phyloP scores from a whole-genome alignment of 805 yeast genomes.

The Hermanozyma aechmeae region DNA sequence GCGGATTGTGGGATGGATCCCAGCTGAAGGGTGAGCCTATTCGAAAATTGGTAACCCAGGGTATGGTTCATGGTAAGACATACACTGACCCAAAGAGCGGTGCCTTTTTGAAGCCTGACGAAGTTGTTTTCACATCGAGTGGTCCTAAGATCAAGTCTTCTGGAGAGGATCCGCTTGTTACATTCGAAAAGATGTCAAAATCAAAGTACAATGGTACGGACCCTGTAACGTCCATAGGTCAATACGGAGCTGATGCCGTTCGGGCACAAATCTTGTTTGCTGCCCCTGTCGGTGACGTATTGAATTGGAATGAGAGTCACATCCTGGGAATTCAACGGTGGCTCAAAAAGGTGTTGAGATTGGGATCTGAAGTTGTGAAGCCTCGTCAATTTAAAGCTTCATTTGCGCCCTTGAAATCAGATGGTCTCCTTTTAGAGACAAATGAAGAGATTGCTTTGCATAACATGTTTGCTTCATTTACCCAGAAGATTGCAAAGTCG shows the following conservation, averaged over 20 bases:
- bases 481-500: slow-evolving; percentile 47
- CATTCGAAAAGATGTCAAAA: slow-evolving; percentile 93
- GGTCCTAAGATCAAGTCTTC: slow-evolving; percentile 40
- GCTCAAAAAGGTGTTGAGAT: slow-evolving; percentile 49
- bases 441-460: no score
- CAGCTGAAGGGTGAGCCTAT: slow-evolving; percentile 69
- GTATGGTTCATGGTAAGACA: slow-evolving; percentile 96
- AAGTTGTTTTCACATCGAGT: slow-evolving; percentile 37
- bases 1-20: slow-evolving; percentile 62
- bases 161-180: slow-evolving; percentile 42
- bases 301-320: slow-evolving; percentile 85
- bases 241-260: slow-evolving; percentile 88
- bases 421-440: no score
- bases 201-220: slow-evolving; percentile 93
- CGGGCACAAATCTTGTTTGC: slow-evolving; percentile 89
- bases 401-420: no score
- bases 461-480: no score
- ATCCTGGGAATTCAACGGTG: slow-evolving; percentile 86
- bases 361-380: slow-evolving; percentile 6
- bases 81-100: slow-evolving; percentile 64
- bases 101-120: slow-evolving; percentile 70
- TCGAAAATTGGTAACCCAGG: slow-evolving; percentile 75
- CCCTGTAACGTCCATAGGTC: slow-evolving; percentile 63
- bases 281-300: slow-evolving; percentile 75
- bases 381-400: no score